Percentiles rank a stretch among this genome's conserved stretches.
Evolutionary conservation across 2,329 filamentous ascomycete species (phyloP).

Genomic region (Fusarium oligoseptatum): DNA sequence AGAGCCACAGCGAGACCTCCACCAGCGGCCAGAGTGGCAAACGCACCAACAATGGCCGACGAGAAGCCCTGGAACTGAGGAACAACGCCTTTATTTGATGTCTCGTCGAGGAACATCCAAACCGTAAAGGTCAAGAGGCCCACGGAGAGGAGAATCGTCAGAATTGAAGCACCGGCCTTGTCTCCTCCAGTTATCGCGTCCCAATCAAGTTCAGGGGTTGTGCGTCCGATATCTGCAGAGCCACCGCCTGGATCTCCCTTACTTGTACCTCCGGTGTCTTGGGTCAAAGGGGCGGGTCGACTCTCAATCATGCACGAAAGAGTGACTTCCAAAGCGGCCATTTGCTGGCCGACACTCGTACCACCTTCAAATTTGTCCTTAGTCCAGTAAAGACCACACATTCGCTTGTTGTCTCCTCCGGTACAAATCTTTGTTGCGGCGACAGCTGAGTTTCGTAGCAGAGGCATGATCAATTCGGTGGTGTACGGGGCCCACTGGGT

Average conservation of each 20-base stretch:
- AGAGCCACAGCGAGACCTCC: conserved; percentile 41
- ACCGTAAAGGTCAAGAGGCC: conserved; percentile 65
- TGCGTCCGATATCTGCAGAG: conserved; percentile 60
- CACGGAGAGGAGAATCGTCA: conserved; percentile 69
- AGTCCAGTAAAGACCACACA: conserved; percentile 73
- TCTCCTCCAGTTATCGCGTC: conserved; percentile 67
- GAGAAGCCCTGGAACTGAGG: conserved; percentile 50
- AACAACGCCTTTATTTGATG: conserved; percentile 49
- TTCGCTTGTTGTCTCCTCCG: conserved; percentile 67
- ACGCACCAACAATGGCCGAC: conserved; percentile 30
- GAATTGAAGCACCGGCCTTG: conserved; percentile 75
- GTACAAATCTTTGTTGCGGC: conserved; percentile 70
- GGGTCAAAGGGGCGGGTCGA: conserved; percentile 58
- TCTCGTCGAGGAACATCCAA: conserved; percentile 65
- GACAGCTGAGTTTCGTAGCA: conserved; percentile 67
- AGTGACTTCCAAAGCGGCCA: conserved; percentile 76
- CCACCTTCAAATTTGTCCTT: conserved; percentile 69
- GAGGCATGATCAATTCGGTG: conserved; percentile 63
- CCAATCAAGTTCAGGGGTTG: conserved; percentile 45
- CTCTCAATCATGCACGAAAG: conserved; percentile 70
- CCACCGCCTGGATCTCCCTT: conserved; percentile 61
- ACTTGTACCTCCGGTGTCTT: conserved; percentile 70
- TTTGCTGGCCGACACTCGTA: conserved; percentile 77
- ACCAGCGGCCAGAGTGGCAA: conserved; percentile 40
- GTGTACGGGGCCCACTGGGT: conserved; percentile 75